Evolutionary conservation across 306 rosid genomes (phyloP), one percentile per base, ranked within the genome.

Genomic region (Potentilla sterilis): DNA sequence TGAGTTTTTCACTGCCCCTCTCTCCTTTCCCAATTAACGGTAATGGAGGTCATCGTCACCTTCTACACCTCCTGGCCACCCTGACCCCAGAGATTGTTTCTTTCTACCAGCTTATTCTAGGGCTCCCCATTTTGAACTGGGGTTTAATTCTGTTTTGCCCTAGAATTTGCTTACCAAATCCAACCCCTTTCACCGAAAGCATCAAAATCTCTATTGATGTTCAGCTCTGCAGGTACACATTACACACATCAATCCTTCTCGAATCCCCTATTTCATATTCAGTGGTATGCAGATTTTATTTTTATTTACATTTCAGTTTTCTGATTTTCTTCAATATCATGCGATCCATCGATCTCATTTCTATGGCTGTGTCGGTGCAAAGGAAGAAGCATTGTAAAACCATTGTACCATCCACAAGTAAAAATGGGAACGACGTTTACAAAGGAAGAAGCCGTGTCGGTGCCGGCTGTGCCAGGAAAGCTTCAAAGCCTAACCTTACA

Each of bases 401-500:
- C 70, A 64, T 35, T 13, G 40, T 77, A 24, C 74, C 42, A 64
- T 70, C 67, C 38, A 73, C 69, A 80, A 81, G 75, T 67, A 77
- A 76, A 79, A 74, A 95, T 95, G 98, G 98, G 98, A 81, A 74
- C 78, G 84, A 87, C 87, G 66, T 3, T 72, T 21, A 44, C 97
- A 19, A 90, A 85, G 90, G 85, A 79, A 70, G 13, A 9, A 28
- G 22, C 44, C 1, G 6, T 22, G 41, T 9, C 43, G 44, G 85
- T 24, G 46, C 40, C 40, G 40, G 40, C 28, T 1, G 28, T 37
- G 40, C 80, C 81, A 2, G 86, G 79, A 74, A 89, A 81, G 82
- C 14, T 49, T 42, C 84, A 81, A 35, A 64, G 24, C 65, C 76
- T 75, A n/a, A 79, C 81, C 63, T 24, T 90, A 69, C 93, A 92